Conservation (phyloP, 108 stramenopile genomes). For the Phaeodactylum tricornutum region DNA sequence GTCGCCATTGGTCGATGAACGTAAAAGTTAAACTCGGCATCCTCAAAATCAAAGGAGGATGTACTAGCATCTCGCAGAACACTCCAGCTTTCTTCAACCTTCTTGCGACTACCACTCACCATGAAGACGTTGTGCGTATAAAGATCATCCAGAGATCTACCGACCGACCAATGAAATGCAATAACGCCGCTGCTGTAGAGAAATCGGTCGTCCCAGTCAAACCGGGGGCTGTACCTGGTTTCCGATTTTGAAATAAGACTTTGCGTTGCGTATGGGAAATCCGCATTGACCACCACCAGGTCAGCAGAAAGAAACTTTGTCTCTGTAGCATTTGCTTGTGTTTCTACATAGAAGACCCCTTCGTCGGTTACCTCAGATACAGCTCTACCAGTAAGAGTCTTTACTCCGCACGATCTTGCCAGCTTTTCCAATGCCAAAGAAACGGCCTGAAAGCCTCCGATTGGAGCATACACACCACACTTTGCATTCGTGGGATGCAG, state of each 20-base stretch:
- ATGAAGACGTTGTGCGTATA: constrained; percentile 88
- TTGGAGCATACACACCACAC: constrained; percentile 73
- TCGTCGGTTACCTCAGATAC: constrained; percentile 23
- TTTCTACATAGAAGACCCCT: constrained; percentile 30
- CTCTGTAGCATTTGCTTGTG: constrained; percentile 7
- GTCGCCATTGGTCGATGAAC: constrained; percentile 67
- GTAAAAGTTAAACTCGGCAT: constrained; percentile 76
- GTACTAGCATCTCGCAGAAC: constrained; percentile 30
- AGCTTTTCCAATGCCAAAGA: constrained; percentile 40
- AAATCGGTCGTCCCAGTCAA: constrained; percentile 70
- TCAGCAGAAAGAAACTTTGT: constrained; percentile 55
- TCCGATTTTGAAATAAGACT: constrained; percentile 25
- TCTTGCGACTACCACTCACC: constrained; percentile 22
- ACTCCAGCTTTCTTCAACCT: constrained; percentile 57
- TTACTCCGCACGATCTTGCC: constrained; percentile 42
- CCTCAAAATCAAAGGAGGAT: too few relatives aligned
- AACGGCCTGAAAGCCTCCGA: constrained; percentile 79
- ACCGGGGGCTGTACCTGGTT: constrained; percentile 13
- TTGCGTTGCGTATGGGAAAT: constrained; percentile 75
- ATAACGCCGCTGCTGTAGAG: constrained; percentile 74
- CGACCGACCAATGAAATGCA: constrained; percentile 85
- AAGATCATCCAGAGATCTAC: constrained; percentile 35
- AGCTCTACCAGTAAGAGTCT: constrained; percentile 26
- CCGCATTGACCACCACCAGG: constrained; percentile 79
- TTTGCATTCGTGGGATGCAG: constrained; percentile 63